phyloP scores from a whole-genome alignment of 2,329 filamentous ascomycete species.

The Aulographum hederae region DNA sequence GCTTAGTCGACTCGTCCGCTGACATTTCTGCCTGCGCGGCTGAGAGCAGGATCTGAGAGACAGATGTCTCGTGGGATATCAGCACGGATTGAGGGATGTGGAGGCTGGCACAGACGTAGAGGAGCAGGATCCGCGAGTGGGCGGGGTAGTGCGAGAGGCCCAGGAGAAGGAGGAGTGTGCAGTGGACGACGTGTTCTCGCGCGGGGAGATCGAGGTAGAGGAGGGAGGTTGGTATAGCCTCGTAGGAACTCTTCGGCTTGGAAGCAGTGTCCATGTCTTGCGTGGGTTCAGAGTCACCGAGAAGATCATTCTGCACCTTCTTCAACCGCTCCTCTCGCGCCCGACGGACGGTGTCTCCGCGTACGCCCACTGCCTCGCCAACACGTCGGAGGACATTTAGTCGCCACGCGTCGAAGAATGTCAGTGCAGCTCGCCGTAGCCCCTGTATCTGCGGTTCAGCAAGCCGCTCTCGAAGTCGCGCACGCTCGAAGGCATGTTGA shows the following conservation, averaged over 20 bases:
- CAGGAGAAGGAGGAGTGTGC: conserved; percentile 14
- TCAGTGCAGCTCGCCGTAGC: background rate
- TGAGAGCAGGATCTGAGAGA: conserved; percentile 6
- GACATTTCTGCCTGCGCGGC: background rate
- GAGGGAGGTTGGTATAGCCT: too few relatives aligned
- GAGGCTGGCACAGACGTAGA: conserved; percentile 15
- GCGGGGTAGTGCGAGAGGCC: conserved; percentile 20
- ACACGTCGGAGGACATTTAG: background rate
- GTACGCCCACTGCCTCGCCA: conserved; percentile 1
- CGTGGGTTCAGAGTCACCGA: background rate
- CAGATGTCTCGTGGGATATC: conserved; percentile 10
- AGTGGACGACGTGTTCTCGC: background rate
- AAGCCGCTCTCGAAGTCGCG: background rate
- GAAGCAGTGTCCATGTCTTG: too few relatives aligned
- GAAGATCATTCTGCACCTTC: background rate
- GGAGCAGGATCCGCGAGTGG: conserved; percentile 16
- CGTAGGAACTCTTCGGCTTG: too few relatives aligned
- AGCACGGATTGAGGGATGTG: conserved; percentile 13
- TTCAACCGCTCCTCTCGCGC: background rate
- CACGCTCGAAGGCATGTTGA: background rate
- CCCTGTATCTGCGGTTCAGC: background rate
- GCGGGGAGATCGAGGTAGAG: background rate
- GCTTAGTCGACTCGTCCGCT: background rate
- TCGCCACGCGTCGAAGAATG: conserved; percentile 2
- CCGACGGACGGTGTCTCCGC: background rate